These are phyloP conservation scores for Naganishia cerealis DNA, from an alignment of 1,284 basidiomycete species.

Conservation along the genomic window DNA sequence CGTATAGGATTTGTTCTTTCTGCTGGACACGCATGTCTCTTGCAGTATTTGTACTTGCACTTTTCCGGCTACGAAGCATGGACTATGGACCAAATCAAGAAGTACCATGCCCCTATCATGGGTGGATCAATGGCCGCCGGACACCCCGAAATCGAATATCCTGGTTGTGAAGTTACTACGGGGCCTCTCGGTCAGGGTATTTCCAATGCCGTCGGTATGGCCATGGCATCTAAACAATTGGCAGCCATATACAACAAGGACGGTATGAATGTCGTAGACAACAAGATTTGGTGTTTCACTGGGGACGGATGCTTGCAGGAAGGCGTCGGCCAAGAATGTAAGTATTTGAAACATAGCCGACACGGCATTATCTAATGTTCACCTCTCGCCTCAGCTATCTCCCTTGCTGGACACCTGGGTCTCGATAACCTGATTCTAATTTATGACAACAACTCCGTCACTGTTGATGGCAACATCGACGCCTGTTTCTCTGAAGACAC, in stretches of 20 bases:
- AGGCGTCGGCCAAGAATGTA: conserved; percentile 51
- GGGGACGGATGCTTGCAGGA: conserved; percentile 54
- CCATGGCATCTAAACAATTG: conserved; percentile 48
- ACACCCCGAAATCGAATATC: conserved; percentile 49
- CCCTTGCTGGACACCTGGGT: conserved; percentile 50
- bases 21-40: conserved; percentile 49
- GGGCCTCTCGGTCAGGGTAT: conserved; percentile 89
- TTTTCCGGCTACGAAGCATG: conserved; percentile 49
- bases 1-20: conserved; percentile 48
- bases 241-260: conserved; percentile 47
- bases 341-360: conserved; percentile 71
- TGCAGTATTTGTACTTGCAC: conserved; percentile 53
- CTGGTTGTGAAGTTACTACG: conserved; percentile 72
- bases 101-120: conserved; percentile 46
- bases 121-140: conserved; percentile 45
- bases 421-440: conserved; percentile 51
- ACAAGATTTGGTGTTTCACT: conserved; percentile 51
- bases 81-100: conserved; percentile 48
- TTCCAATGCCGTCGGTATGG: conserved; percentile 50
- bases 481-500: conserved; percentile 52
- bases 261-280: conserved; percentile 42
- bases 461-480: conserved; percentile 52
- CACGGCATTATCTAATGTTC: conserved; percentile 65
- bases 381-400: conserved; percentile 40
- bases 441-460: conserved; percentile 52